phyloP scores from a whole-genome alignment of 1,284 basidiomycete species.

The Rhodotorula sp. region DNA sequence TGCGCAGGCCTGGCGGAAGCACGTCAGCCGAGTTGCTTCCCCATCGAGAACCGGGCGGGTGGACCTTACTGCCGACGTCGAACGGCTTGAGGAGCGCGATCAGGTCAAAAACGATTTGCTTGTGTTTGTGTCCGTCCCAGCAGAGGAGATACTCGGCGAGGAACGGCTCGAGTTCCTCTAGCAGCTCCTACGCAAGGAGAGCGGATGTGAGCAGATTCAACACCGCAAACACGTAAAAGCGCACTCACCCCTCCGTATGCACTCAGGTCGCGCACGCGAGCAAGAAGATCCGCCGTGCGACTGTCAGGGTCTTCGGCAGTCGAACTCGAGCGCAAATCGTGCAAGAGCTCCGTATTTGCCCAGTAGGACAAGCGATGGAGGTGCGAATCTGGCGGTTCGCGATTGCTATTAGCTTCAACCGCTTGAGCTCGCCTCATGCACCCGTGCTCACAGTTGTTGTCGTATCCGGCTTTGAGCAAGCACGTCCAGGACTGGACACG shows the following conservation, averaged over 20 bases:
- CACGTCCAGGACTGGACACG: conserved; percentile 7
- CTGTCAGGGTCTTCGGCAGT: not conserved
- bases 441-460: not conserved
- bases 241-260: conserved; percentile 16
- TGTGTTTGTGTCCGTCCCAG: conserved; percentile 13
- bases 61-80: not conserved
- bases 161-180: conserved; percentile 9
- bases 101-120: conserved; percentile 7
- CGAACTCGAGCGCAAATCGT: conserved; percentile 14
- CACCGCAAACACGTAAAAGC: no score
- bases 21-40: not conserved
- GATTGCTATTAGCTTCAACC: not conserved
- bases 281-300: conserved; percentile 10
- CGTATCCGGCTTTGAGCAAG: not conserved
- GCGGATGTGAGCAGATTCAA: not conserved
- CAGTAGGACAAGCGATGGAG: conserved; percentile 2
- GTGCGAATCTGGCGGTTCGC: not conserved
- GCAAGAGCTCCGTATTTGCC: conserved; percentile 2
- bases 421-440: no score
- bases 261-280: conserved; percentile 8
- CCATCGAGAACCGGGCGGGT: fast-evolving
- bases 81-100: conserved; percentile 17
- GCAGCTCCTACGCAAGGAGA: conserved; percentile 8
- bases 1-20: not conserved
- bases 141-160: conserved; percentile 3